Evolutionary conservation across 352 stramenopile species (phyloP).

Genomic region (Pythium rhizo-oryzae): DNA sequence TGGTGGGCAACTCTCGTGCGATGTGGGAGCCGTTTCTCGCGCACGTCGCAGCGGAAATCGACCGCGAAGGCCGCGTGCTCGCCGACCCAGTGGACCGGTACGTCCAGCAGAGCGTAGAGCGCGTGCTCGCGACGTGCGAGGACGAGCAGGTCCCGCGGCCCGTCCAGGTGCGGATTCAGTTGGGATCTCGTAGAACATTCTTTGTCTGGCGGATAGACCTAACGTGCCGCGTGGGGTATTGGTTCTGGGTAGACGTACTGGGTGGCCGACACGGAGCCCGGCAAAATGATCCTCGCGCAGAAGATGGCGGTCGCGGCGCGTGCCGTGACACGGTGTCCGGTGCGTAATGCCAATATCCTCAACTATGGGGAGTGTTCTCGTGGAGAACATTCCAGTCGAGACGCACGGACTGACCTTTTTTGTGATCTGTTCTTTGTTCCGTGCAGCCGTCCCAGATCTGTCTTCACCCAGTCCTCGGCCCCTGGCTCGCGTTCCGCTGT

Average conservation of each 20-base stretch:
- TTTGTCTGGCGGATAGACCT: not conserved
- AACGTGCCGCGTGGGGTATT: not conserved
- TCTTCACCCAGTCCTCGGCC: constrained; percentile 57
- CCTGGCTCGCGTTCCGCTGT: constrained; percentile 72
- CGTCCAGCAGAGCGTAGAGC: constrained; percentile 44
- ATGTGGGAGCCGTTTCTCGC: constrained; percentile 58
- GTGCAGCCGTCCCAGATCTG: constrained; percentile 61
- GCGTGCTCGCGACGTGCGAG: constrained; percentile 33
- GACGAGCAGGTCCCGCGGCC: constrained; percentile 22
- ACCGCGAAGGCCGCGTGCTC: constrained; percentile 37
- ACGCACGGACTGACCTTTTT: not conserved
- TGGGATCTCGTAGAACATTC: not conserved
- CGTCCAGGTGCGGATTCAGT: constrained; percentile 26
- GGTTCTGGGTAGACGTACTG: constrained; percentile 51
- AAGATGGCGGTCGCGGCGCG: constrained; percentile 62
- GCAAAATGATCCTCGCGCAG: constrained; percentile 78
- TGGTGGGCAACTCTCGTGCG: constrained; percentile 66
- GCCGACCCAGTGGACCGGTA: constrained; percentile 63
- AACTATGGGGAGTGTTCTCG: not conserved
- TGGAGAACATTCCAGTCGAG: not conserved
- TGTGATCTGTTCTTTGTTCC: constrained; percentile 4
- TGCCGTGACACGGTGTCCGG: constrained; percentile 49
- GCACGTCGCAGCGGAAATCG: constrained; percentile 32
- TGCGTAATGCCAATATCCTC: constrained; percentile 18
- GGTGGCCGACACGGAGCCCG: constrained; percentile 60